A percentile compares a stretch with the other conserved stretches of the same genome.
Conservation (phyloP, 805 yeast species). For the Komagataella pastoris region DNA sequence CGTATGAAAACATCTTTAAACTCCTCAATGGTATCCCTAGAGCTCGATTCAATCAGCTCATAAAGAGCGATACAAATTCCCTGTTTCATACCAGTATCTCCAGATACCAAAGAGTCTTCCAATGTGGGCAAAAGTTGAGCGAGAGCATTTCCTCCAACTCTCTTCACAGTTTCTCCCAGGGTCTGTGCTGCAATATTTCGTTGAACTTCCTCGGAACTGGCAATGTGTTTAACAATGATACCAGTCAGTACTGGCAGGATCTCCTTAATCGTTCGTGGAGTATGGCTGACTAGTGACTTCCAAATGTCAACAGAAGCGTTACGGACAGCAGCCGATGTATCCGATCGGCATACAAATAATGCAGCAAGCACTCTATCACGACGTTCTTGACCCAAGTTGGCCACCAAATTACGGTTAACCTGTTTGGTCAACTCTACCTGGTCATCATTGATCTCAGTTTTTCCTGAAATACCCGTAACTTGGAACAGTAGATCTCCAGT, state of each 20-base stretch:
- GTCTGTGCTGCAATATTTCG: slow-evolving; percentile 87
- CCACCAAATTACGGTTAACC: slow-evolving; percentile 52
- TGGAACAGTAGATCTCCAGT: slow-evolving; percentile 92
- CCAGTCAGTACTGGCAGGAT: slow-evolving; percentile 74
- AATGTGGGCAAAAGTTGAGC: slow-evolving; percentile 77
- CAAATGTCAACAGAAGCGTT: slow-evolving; percentile 86
- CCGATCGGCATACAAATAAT: slow-evolving; percentile 91
- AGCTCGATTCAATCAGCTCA: slow-evolving; percentile 71
- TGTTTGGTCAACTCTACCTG: slow-evolving; percentile 31
- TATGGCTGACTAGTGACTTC: slow-evolving; percentile 92
- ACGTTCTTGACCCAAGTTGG: slow-evolving; percentile 75
- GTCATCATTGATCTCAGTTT: slow-evolving; percentile 52
- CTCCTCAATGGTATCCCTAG: slow-evolving; percentile 41
- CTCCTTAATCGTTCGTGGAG: slow-evolving; percentile 90
- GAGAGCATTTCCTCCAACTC: slow-evolving; percentile 85
- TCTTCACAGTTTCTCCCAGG: slow-evolving; percentile 84
- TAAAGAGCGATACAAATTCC: slow-evolving; percentile 92
- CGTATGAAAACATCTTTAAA: slow-evolving; percentile 59
- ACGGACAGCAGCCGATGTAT: slow-evolving; percentile 76
- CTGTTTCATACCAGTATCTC: slow-evolving; percentile 80
- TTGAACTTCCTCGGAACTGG: slow-evolving; percentile 67
- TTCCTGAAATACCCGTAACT: slow-evolving; percentile 80
- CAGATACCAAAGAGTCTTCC: slow-evolving; percentile 42
- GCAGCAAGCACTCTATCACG: slow-evolving; percentile 78
- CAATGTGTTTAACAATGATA: slow-evolving; percentile 70